A percentile compares a stretch with the other conserved stretches of the same genome.
Conservation (phyloP, 2,329 filamentous ascomycete genomes). For the Cercospora sp. region DNA sequence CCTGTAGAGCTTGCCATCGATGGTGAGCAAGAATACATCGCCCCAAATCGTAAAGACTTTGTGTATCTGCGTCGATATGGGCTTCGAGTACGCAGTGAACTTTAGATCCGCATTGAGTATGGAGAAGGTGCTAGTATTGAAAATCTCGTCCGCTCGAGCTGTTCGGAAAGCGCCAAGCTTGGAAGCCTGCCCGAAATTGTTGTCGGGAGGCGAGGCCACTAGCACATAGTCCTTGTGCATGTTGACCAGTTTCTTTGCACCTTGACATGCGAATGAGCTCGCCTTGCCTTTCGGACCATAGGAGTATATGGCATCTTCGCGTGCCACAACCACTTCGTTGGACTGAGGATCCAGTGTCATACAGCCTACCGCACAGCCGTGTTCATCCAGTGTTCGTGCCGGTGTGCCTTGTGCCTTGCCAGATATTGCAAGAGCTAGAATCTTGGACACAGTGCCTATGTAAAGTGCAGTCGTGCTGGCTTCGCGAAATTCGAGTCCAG, state of each 20-base stretch:
- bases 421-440: constrained; percentile 82
- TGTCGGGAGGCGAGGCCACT: constrained; percentile 75
- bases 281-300: constrained; percentile 84
- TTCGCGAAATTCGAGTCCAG: constrained; percentile 76
- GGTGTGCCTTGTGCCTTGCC: constrained; percentile 87
- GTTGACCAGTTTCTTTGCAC: constrained; percentile 78
- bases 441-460: constrained; percentile 84
- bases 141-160: constrained; percentile 71
- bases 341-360: constrained; percentile 82
- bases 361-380: constrained; percentile 88
- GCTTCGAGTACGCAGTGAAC: constrained; percentile 86
- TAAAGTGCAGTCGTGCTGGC: constrained; percentile 74
- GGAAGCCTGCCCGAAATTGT: constrained; percentile 57
- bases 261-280: constrained; percentile 87
- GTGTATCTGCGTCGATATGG: constrained; percentile 76
- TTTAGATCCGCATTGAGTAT: constrained; percentile 89
- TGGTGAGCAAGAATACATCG: constrained; percentile 83
- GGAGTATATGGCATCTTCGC: constrained; percentile 94
- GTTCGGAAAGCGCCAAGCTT: constrained; percentile 73
- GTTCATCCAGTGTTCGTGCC: constrained; percentile 83
- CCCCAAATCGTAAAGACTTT: constrained; percentile 85
- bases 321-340: constrained; percentile 84
- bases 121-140: constrained; percentile 85
- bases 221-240: constrained; percentile 84
- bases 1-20: constrained; percentile 86